A percentile compares a stretch with the other conserved stretches of the same genome.
Evolutionary conservation across 495 filamentous ascomycete species (phyloP).

Genomic region (Penicillium steckii): DNA sequence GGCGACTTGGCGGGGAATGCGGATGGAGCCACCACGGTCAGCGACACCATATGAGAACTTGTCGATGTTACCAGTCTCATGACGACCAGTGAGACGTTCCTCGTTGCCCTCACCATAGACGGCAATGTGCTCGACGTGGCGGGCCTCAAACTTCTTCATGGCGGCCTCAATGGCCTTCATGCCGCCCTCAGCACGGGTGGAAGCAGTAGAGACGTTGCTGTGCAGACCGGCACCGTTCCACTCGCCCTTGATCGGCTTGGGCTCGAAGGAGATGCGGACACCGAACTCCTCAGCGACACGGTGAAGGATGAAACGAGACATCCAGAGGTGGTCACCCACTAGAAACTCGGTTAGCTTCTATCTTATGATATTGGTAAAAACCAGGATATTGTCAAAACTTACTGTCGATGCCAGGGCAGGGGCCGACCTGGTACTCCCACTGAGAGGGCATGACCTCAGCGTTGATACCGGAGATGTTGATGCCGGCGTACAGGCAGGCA

Average conservation of each 20-base stretch:
- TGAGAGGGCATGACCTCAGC: constrained; percentile 98
- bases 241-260: constrained; percentile 98
- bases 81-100: constrained; percentile 85
- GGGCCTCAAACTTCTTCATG: constrained; percentile 85
- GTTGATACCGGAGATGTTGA: constrained; percentile 98
- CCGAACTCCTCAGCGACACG: constrained; percentile 97
- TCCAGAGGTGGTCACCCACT: constrained; percentile 98
- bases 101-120: constrained; percentile 97
- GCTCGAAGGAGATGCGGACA: constrained; percentile 91
- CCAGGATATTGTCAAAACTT: constrained; percentile 26
- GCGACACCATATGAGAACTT: constrained; percentile 94
- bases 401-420: constrained; percentile 86
- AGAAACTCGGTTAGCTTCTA: constrained; percentile 12
- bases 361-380: constrained; percentile 2
- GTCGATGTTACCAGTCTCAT: constrained; percentile 95
- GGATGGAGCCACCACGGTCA: constrained; percentile 90
- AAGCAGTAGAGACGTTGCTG: constrained; percentile 87
- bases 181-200: constrained; percentile 87
- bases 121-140: constrained; percentile 92
- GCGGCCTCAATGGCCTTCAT: constrained; percentile 87
- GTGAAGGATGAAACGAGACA: constrained; percentile 93
- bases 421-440: constrained; percentile 99
- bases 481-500: constrained; percentile 85
- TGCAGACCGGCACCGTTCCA: constrained; percentile 99
- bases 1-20: constrained; percentile 86